Base-by-base conservation (phyloP, 352 stramenopile genomes). In the Phytophthora foliorum region DNA sequence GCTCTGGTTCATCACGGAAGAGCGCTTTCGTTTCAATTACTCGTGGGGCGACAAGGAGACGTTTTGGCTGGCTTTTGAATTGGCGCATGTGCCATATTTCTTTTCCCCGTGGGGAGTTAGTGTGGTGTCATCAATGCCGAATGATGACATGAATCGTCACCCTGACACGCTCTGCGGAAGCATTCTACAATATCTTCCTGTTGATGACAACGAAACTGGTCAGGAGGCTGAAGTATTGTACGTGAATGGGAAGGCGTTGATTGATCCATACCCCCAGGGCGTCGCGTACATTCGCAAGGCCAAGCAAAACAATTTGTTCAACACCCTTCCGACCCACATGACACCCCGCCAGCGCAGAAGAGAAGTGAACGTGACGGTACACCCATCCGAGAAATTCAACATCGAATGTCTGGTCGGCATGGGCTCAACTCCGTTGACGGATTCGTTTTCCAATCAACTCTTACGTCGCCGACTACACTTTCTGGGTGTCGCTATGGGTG, bases 371-470 rank as follows among this genome's bases (percentile, higher is more conserved):
- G 44, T 31, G 39, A 51, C 36, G 14, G 41, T 14, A n/a, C 50
- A 68, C 54, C 51, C 31, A 29, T 10, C 36, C 17, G n/a, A 69
- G 52, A 42, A 60, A 52, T 62, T 76, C 32, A 73, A 69, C 31
- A 69, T 73, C 25, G 80, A 90, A 39, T 88, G 82, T 31, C 56
- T 87, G 11, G 67, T 81, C 1, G 78, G 74, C 0, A 59, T 90
- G 27, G 82, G 77, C 1, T 73, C 77, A 6, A 78, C 76, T 10
- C 73, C 68, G 10, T 31, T 89, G 22, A 67, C 80, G 0, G 10
- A 17, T 3, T 6, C 38, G 0, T 89, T 89, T 38, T 45, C 65
- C 2, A 13, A 31, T 9, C 49, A 62, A 1, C 42, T 89, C 19
- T 61, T 81, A 22, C 73, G 74, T 7, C 69, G 80, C 0, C 67